phyloP scores from a whole-genome alignment of 345 rosid species.

The Iberis pinnata region DNA sequence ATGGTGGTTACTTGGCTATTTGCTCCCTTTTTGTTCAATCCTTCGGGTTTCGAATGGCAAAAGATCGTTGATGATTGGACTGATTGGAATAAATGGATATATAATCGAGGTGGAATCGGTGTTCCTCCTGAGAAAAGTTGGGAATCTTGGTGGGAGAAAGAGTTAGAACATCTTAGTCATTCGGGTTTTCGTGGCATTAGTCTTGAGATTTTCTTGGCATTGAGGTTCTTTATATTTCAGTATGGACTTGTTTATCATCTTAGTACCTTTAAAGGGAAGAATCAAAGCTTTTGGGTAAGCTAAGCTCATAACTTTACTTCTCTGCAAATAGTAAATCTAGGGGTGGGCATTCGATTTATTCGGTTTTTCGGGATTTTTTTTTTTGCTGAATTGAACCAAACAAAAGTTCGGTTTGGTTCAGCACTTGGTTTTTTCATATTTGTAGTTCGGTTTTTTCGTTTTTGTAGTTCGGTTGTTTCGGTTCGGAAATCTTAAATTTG shows the following conservation, averaged over 20 bases:
- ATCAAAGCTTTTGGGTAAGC: constrained; percentile 44
- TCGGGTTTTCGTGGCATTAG: constrained; percentile 43
- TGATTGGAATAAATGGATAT: constrained; percentile 64
- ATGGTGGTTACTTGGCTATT: constrained; percentile 62
- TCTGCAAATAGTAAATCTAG: background rate
- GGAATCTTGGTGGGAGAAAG: constrained; percentile 80
- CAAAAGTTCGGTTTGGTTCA: too few relatives aligned
- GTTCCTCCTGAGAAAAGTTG: constrained; percentile 56
- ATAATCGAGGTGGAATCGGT: constrained; percentile 51
- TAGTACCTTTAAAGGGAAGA: constrained; percentile 31
- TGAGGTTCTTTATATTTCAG: constrained; percentile 56
- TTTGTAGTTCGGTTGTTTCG: too few relatives aligned
- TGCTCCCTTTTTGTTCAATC: constrained; percentile 63
- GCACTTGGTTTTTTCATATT: too few relatives aligned
- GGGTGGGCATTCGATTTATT: too few relatives aligned
- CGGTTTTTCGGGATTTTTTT: too few relatives aligned
- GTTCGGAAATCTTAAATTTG: too few relatives aligned
- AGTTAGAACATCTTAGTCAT: constrained; percentile 44
- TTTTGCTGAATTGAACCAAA: too few relatives aligned
- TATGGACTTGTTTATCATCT: constrained; percentile 60
- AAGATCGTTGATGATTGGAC: constrained; percentile 68
- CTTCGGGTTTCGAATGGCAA: constrained; percentile 69
- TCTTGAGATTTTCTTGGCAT: constrained; percentile 42
- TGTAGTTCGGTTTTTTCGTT: too few relatives aligned
- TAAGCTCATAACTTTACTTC: constrained; percentile 7